Base-by-base conservation (phyloP, 805 yeast genomes). In the Candida hungchunana region DNA sequence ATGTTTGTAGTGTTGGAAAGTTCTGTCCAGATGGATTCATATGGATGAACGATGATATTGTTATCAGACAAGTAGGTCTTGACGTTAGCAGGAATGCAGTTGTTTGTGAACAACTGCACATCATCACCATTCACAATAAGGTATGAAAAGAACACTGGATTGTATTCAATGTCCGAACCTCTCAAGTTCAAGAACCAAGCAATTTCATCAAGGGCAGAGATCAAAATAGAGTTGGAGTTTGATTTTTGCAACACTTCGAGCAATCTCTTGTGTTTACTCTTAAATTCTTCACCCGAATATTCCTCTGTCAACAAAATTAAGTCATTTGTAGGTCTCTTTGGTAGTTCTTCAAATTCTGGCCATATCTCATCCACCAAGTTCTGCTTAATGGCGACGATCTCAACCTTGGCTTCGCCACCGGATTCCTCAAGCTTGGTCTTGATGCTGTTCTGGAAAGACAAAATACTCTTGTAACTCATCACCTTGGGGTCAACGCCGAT, bases 181-280 rank as follows among this genome's bases (percentile, higher is more conserved):
- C 98, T 75, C 37, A 90, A 62, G 54, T 90, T 90, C 54, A 88
- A 72, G 28, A 88, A 62, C 96, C 96, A 89, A 7, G 95, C 93
- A 43, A 88, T 76, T 48, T 89, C 96, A 62, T 90, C 97, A 34
- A 89, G 61, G 1, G 88, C 78, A n/a, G 78, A 68, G 4, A 85
- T 66, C 11, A 88, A 63, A 30, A 85, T 66, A 2, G 75, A 71
- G 44, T 58, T 46, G 38, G 73, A 53, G 21, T 55, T 40, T 26
- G 58, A 40, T 32, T 58, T 37, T 36, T 51, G 50, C 51, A 77
- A 58, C 9, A 53, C 45, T 1, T 53, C 40, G 31, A 66, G 42
- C 20, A 81, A 61, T 37, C 72, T 70, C 2, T 51, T 51, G 26
- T 85, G 59, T 57, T 93, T 93, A 3, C 71, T 65, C 26, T 60